Base-by-base conservation (phyloP, 2,329 filamentous ascomycete species). In the Huntiella abstrusa region DNA sequence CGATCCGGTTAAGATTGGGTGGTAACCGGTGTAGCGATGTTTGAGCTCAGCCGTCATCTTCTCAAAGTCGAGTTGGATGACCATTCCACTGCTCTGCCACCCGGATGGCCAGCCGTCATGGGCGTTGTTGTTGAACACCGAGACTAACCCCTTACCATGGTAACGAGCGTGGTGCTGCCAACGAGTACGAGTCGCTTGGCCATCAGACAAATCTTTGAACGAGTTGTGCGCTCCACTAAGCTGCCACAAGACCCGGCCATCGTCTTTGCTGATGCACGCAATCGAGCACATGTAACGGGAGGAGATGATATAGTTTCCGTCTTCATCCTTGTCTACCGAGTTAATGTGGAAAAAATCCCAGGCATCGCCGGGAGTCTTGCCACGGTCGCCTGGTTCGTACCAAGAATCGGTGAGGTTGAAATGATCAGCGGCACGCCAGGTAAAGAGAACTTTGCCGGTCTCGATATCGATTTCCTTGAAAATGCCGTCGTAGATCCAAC, bases 281-380 rank as follows among this genome's bases (percentile, higher is more conserved):
- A 74, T 57, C 13, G 64, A 61, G 53, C 64, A 64, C 43, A 64
- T 61, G 53, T 72, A 63, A 1, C 70, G 65, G 0, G 65, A 62
- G 0, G 70, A 75, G n/a, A 76, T 60, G 8, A 75, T 55, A 48
- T 70, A 76, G 52, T 75, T 67, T 4, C 68, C 68, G 0, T 61
- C 52, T 0, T 56, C 52, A 45, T 66, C 64, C 53, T 73, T 71
- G 52, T 71, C 66, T 22, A 75, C 58, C 33, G 68, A 68, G 57
- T 74, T 72, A 56, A 75, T 66, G 55, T 73, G 70, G 54, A 73
- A 73, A 50, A 65, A 73, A 54, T 75, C 70, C 58, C 69, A 75
- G 1, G 63, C 60, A 11, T 19, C 16, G 16, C 55, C 54, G 3
- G 54, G 53, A 38, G 53, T 53, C 33, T 53, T 56, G 19, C 50